Conservation (phyloP, 2,329 filamentous ascomycete species). For the Exserohilum turcica region DNA sequence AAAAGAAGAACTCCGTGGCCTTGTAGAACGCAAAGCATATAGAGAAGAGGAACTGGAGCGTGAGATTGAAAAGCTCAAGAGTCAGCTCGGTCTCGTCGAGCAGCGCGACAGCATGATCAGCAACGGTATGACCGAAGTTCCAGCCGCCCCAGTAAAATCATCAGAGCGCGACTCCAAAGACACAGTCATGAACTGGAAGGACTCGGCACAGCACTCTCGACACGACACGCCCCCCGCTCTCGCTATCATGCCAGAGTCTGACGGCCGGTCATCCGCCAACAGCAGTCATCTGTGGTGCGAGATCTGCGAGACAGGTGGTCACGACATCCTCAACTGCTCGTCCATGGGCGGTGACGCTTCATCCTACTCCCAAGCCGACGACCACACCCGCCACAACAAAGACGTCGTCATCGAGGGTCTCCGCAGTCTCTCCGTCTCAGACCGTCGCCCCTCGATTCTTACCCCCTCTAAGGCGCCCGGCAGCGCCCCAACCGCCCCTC, state of each 20-base stretch:
- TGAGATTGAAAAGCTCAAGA: constrained; percentile 68
- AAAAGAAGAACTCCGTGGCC: constrained; percentile 74
- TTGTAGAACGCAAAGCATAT: constrained; percentile 72
- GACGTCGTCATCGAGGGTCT: constrained; percentile 42
- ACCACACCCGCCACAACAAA: constrained; percentile 31
- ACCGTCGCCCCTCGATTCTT: constrained; percentile 34
- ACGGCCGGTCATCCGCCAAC: constrained; percentile 64
- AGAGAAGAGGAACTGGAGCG: constrained; percentile 86
- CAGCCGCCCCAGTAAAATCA: constrained; percentile 54
- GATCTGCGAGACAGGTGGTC: constrained; percentile 88
- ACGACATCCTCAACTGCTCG: constrained; percentile 92
- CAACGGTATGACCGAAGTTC: constrained; percentile 58
- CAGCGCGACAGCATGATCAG: constrained; percentile 61
- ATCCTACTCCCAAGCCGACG: constrained; percentile 25
- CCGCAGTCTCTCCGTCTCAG: constrained; percentile 42
- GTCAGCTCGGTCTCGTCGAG: constrained; percentile 42
- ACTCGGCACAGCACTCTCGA: constrained; percentile 24
- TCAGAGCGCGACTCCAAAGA: constrained; percentile 70
- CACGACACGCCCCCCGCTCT: constrained; percentile 54
- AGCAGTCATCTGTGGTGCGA: constrained; percentile 83
- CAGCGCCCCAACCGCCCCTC: constrained; percentile 42
- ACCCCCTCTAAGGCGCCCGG: constrained; percentile 43
- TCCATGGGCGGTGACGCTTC: constrained; percentile 72
- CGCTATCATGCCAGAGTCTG: constrained; percentile 71
- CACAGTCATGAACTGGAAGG: constrained; percentile 64